Percentiles rank a stretch among this genome's conserved stretches.
Evolutionary conservation across 345 rosid species (phyloP).

Genomic region (Abelmoschus esculentus): DNA sequence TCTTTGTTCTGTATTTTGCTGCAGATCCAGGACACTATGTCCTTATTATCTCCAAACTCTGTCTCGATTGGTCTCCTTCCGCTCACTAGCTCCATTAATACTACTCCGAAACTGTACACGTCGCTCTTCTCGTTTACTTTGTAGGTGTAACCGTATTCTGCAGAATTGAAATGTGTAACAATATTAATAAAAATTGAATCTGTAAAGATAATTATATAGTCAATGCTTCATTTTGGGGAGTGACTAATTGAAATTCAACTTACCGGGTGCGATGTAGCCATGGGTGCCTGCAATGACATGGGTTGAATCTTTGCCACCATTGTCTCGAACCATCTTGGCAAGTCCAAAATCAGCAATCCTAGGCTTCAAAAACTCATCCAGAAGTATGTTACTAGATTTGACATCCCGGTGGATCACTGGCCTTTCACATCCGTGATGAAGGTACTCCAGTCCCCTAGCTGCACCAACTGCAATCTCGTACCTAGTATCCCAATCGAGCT

Average conservation of each 20-base stretch:
- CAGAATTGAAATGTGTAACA: not conserved
- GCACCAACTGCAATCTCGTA: conserved; percentile 77
- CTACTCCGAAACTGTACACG: conserved; percentile 93
- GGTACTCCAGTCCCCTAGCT: conserved; percentile 79
- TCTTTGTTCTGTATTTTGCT: conserved; percentile 55
- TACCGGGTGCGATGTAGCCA: conserved; percentile 99
- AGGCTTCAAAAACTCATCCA: conserved; percentile 79
- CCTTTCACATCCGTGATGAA: conserved; percentile 72
- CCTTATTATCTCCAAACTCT: conserved; percentile 67
- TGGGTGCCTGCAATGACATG: conserved; percentile 76
- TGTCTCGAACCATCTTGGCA: conserved; percentile 65
- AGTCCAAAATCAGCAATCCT: conserved; percentile 93
- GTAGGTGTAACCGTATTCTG: conserved; percentile 83
- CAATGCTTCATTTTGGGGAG: not conserved
- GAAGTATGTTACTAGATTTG: conserved; percentile 74
- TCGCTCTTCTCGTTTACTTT: conserved; percentile 86
- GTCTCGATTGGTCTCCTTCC: conserved; percentile 77
- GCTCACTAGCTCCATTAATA: conserved; percentile 78
- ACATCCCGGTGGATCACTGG: conserved; percentile 80
- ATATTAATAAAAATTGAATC: not conserved
- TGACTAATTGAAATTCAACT: not conserved
- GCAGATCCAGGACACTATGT: conserved; percentile 71
- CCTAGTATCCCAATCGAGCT: conserved; percentile 74
- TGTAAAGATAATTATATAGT: not conserved
- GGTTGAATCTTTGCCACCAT: conserved; percentile 46